phyloP scores from a whole-genome alignment of 805 yeast genomes.

The Monosporozyma aerobia region DNA sequence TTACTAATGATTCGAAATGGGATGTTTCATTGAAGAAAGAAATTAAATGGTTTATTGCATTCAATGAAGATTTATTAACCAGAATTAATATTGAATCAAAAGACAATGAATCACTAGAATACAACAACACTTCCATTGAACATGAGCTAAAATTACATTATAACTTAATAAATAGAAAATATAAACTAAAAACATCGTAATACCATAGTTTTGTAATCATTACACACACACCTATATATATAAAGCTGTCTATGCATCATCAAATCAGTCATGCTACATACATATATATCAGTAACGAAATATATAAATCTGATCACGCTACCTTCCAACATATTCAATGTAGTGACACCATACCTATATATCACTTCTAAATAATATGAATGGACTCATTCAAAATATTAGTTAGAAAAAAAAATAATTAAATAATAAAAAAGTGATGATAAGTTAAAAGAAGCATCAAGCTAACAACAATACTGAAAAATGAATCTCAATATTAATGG shows the following conservation, averaged over 20 bases:
- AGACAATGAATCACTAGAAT: background rate
- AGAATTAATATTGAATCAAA: background rate
- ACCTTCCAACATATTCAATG: too few species aligned
- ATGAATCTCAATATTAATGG: background rate
- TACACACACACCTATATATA: background rate
- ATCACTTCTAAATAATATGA: constrained; percentile 5
- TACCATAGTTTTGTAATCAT: background rate
- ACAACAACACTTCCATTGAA: background rate
- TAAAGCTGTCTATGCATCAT: too few species aligned
- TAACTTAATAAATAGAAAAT: constrained; percentile 1
- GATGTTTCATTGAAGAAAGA: background rate
- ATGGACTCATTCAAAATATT: constrained; percentile 23
- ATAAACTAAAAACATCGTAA: constrained; percentile 2
- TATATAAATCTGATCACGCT: too few species aligned
- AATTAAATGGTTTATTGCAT: background rate
- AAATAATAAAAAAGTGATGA: constrained; percentile 10
- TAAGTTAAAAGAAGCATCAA: constrained; percentile 25
- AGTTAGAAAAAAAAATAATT: constrained; percentile 11
- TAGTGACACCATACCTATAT: too few species aligned
- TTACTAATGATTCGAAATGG: background rate
- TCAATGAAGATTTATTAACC: background rate
- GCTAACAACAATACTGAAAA: constrained; percentile 9
- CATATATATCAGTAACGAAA: too few species aligned
- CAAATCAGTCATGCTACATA: too few species aligned
- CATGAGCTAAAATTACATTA: background rate